Evolutionary conservation across 768 basidiomycete species (phyloP).

Genomic region (Boletus rubroflammeus): DNA sequence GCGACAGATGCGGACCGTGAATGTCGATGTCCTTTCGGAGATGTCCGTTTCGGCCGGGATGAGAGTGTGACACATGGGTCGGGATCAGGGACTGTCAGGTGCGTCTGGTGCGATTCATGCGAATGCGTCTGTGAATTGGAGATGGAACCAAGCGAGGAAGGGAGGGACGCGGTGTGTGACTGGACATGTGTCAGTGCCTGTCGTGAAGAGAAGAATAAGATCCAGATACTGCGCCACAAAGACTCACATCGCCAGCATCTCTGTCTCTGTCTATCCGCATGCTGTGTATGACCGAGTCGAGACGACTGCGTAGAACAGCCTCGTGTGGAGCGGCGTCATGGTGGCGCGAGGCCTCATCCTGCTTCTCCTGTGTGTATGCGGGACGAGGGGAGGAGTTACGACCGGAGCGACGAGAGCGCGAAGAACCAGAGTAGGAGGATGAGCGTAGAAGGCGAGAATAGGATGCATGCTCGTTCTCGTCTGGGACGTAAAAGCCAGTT

Average conservation of each 20-base stretch:
- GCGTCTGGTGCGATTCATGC: slow-evolving; percentile 26
- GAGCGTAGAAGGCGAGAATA: slow-evolving; percentile 26
- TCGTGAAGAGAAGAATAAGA: slow-evolving; percentile 15
- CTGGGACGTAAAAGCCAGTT: slow-evolving; percentile 32
- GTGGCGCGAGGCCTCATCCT: slow-evolving; percentile 19
- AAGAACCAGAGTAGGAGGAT: slow-evolving; percentile 27
- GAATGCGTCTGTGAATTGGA: slow-evolving; percentile 24
- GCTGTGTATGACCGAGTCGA: slow-evolving; percentile 50
- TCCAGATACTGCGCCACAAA: background rate
- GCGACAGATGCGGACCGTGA: slow-evolving; percentile 13
- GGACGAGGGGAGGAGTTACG: slow-evolving; percentile 13
- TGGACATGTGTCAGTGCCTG: slow-evolving; percentile 20
- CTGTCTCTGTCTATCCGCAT: slow-evolving; percentile 24
- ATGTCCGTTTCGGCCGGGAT: slow-evolving; percentile 2
- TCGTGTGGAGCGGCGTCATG: slow-evolving; percentile 45
- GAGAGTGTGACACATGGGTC: slow-evolving; percentile 7
- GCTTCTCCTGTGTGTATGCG: slow-evolving; percentile 16
- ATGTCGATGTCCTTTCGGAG: slow-evolving; percentile 7
- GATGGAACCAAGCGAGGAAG: slow-evolving; percentile 30
- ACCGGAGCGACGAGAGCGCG: slow-evolving; percentile 23
- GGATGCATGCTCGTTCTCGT: slow-evolving; percentile 26
- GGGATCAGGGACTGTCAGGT: slow-evolving; percentile 21
- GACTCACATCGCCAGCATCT: slow-evolving; percentile 24
- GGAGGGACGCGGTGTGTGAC: slow-evolving; percentile 25
- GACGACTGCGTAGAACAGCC: slow-evolving; percentile 48